Evolutionary conservation across 2,329 filamentous ascomycete genomes (phyloP).

Genomic region (Coleophoma crateriformis): DNA sequence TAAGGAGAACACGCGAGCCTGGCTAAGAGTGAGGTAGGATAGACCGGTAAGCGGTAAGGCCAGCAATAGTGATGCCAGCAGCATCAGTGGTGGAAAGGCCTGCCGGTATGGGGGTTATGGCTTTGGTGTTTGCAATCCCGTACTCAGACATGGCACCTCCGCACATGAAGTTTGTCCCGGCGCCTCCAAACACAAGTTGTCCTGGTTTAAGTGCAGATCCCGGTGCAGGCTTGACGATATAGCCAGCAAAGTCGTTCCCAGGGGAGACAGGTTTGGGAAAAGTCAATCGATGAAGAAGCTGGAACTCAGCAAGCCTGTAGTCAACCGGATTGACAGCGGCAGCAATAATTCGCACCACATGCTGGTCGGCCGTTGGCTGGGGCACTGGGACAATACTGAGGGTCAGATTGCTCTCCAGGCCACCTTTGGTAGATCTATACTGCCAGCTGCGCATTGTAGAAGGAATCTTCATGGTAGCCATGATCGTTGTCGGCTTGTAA

Average conservation of each 20-base stretch:
- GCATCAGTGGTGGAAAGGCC: constrained; percentile 32
- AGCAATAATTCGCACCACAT: constrained; percentile 49
- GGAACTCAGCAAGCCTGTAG: constrained; percentile 54
- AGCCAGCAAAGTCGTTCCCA: constrained; percentile 33
- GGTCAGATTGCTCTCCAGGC: background rate
- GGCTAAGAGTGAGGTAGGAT: constrained; percentile 34
- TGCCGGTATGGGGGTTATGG: constrained; percentile 29
- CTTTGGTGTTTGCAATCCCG: constrained; percentile 12
- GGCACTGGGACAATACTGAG: background rate
- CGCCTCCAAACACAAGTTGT: constrained; percentile 35
- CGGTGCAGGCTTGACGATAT: constrained; percentile 24
- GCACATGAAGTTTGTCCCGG: constrained; percentile 14
- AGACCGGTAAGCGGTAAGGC: constrained; percentile 31
- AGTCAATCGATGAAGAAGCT: constrained; percentile 31
- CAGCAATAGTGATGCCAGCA: constrained; percentile 32
- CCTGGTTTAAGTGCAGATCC: constrained; percentile 26
- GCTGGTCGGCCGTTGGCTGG: background rate
- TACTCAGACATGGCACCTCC: constrained; percentile 1
- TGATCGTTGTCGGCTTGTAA: no score
- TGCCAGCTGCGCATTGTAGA: constrained; percentile 12
- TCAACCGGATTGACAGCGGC: constrained; percentile 57
- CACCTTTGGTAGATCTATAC: background rate
- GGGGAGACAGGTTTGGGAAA: constrained; percentile 39
- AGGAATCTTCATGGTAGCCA: constrained; percentile 25
- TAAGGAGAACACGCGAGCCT: constrained; percentile 55